Evolutionary conservation across 495 filamentous ascomycete genomes (phyloP).

Genomic region (Cudoniella acicularis): DNA sequence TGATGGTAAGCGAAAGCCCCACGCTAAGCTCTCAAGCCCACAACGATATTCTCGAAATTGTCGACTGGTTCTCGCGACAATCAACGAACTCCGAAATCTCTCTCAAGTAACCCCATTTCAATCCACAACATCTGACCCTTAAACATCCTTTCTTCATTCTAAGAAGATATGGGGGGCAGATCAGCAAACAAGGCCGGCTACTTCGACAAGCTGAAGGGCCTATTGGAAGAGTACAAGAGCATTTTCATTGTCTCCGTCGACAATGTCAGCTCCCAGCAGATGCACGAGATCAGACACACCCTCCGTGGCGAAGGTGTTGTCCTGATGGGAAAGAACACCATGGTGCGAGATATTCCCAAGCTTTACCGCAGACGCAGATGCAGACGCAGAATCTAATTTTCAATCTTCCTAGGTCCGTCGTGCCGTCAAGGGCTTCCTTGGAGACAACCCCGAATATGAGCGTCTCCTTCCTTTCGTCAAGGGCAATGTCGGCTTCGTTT

Average conservation of each 20-base stretch:
- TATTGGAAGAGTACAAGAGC: constrained; percentile 86
- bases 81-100: constrained; percentile 24
- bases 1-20: not conserved
- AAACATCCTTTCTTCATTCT: constrained; percentile 93
- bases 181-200: constrained; percentile 90
- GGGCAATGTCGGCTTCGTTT: constrained; percentile 99
- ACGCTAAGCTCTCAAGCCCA: not conserved
- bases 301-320: constrained; percentile 88
- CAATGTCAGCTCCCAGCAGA: constrained; percentile 99
- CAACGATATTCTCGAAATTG: constrained; percentile 1
- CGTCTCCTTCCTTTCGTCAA: constrained; percentile 92
- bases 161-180: constrained; percentile 99
- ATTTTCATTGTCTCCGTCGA: constrained; percentile 97
- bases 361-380: not conserved
- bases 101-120: constrained; percentile 14
- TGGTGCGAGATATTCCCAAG: constrained; percentile 62
- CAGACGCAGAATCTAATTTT: constrained; percentile 9
- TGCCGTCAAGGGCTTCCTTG: constrained; percentile 92
- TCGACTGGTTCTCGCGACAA: not conserved
- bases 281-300: constrained; percentile 96
- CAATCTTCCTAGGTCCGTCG: constrained; percentile 67
- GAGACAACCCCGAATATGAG: constrained; percentile 93
- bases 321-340: constrained; percentile 99
- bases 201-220: constrained; percentile 97
- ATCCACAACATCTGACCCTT: constrained; percentile 62